Conservation (phyloP, 208 protist genomes). For the Crithidia bombi region DNA sequence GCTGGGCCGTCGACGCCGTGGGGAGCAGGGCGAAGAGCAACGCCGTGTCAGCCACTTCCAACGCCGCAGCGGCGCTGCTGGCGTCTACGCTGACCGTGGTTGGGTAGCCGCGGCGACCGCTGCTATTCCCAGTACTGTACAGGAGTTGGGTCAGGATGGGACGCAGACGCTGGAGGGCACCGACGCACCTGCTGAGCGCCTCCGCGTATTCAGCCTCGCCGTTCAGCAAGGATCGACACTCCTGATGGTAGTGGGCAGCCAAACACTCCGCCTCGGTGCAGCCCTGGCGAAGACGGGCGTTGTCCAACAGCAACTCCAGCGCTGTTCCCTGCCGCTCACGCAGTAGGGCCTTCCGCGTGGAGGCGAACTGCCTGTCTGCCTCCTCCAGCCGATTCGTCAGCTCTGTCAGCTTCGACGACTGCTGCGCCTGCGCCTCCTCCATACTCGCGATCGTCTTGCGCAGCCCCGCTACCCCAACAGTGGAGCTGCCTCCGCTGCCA, state of each 20-base stretch:
- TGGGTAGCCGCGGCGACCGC: background rate
- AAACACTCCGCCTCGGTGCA: slow-evolving; percentile 86
- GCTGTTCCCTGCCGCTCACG: slow-evolving; percentile 59
- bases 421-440: slow-evolving; percentile 41
- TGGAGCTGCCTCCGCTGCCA: slow-evolving; percentile 12
- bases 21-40: slow-evolving; percentile 73
- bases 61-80: slow-evolving; percentile 8
- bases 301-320: slow-evolving; percentile 80
- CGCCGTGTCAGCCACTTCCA: slow-evolving; percentile 46
- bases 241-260: slow-evolving; percentile 82
- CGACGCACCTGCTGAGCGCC: slow-evolving; percentile 58
- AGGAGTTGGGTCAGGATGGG: slow-evolving; percentile 19
- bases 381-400: slow-evolving; percentile 53
- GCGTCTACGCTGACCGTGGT: background rate
- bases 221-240: slow-evolving; percentile 54
- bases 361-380: slow-evolving; percentile 55
- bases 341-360: slow-evolving; percentile 49
- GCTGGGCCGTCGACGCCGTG: slow-evolving; percentile 52
- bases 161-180: slow-evolving; percentile 47
- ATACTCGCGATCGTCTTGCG: slow-evolving; percentile 57
- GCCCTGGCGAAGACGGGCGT: slow-evolving; percentile 65
- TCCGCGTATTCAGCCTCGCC: slow-evolving; percentile 72
- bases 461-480: slow-evolving; percentile 72
- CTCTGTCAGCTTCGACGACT: slow-evolving; percentile 42
- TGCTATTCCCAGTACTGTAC: background rate